phyloP scores from a whole-genome alignment of 164 flowering plant genomes.

The Macadamia tetraphylla region DNA sequence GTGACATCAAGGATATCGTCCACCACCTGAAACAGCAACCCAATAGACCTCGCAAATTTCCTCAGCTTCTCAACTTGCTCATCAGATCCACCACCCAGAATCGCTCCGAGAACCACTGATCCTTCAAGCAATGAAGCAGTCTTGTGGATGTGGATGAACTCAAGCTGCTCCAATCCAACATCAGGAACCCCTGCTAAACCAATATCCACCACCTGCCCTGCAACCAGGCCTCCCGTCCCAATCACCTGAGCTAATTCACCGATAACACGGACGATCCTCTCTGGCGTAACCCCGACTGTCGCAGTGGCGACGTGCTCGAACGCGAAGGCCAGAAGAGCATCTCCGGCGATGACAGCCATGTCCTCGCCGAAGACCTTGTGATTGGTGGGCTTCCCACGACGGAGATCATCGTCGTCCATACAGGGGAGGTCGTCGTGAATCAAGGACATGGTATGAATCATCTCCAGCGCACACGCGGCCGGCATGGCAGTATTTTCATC shows the following conservation, averaged over 20 bases:
- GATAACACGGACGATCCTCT: conserved; percentile 37
- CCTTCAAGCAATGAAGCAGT: conserved; percentile 67
- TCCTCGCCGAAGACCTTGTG: conserved; percentile 72
- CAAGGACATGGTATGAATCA: conserved; percentile 83
- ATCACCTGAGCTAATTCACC: conserved; percentile 54
- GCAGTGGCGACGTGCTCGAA: conserved; percentile 58
- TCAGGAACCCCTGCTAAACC: conserved; percentile 39
- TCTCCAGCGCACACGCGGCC: conserved; percentile 70
- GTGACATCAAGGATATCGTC: conserved; percentile 78
- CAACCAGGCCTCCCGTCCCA: conserved; percentile 68
- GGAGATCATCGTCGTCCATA: conserved; percentile 77
- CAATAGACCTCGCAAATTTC: conserved; percentile 51
- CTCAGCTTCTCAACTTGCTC: conserved; percentile 56
- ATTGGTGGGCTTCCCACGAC: conserved; percentile 72
- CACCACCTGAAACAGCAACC: conserved; percentile 74
- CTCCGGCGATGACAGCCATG: conserved; percentile 71
- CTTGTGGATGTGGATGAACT: conserved; percentile 66
- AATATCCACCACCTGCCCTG: conserved; percentile 74
- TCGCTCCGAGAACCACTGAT: conserved; percentile 67
- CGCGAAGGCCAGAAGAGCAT: conserved; percentile 60
- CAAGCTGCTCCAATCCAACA: conserved; percentile 55
- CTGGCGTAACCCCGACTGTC: conserved; percentile 39
- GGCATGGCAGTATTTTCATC: conserved; percentile 50
- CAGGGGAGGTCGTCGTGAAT: conserved; percentile 83
- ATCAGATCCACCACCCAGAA: conserved; percentile 60